Evolutionary conservation across 1,284 basidiomycete species (phyloP), one percentile per base, ranked within the genome.

Genomic region (Chiua sp.): DNA sequence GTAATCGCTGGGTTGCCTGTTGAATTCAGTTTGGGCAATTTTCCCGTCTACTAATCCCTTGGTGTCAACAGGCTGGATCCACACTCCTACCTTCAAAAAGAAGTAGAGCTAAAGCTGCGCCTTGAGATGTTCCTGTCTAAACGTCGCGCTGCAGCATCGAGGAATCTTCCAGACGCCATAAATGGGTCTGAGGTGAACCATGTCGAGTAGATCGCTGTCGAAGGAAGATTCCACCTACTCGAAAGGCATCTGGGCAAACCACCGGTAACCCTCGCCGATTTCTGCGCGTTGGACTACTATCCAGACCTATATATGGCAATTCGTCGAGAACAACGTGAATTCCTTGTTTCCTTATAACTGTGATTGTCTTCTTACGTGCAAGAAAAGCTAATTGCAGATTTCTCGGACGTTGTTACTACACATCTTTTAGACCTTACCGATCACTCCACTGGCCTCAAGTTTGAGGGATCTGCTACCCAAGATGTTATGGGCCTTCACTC

Each of bases 81-180:
- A 99, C 78, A 87, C 90, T n/a, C 99, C 74, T 99, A 99, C 78
- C 86, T 99, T 53, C 94, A 97, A 77, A 98, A 98, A 77, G 98
- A 99, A 77, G 93, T 96, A 15, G 96, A 98, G 69, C 87, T 99
- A 55, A 95, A 94, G 73, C 78, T 97, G 63, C 87, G 96, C 53
- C 87, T 99, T 60, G 90, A 97, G 68, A 98, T 96, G 1, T 82
- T 99, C 20, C 84, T 99, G 51, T 95, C 95, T 42, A 98, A 98
- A 77, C 90, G 97, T 63, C 88, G 96, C 75, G 89, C 90, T 13
- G 92, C 91, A 15, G 90, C 89, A 26, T 80, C 85, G 79, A 82
- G 90, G 63, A 85, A 87, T 37, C 79, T 90, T 26, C 88, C 88
- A 11, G 87, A 92, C 65, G 80, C 81, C 18, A 70, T 77, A 58